A percentile compares a stretch with the other conserved stretches of the same genome.
Conservation (phyloP, 2,329 filamentous ascomycete species). For the Phaeosphaeriaceae sp. region DNA sequence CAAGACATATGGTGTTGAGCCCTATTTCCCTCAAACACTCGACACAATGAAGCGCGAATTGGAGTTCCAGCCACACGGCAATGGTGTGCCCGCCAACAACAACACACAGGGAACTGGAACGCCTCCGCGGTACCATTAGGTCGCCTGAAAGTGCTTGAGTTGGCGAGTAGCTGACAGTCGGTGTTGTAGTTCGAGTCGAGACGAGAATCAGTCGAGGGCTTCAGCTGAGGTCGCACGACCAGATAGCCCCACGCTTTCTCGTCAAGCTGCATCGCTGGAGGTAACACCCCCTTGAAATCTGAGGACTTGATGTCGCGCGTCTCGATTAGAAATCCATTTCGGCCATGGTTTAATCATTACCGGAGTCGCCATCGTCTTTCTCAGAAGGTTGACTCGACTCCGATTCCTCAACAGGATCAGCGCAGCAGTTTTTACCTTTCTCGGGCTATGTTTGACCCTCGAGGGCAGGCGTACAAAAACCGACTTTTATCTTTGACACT, state of each 20-base stretch:
- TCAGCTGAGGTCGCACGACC: neutral
- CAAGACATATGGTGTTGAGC: conserved; percentile 59
- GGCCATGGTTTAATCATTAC: no score
- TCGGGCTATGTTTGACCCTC: no score
- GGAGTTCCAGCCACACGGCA: conserved; percentile 37
- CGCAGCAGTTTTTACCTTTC: no score
- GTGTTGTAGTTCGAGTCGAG: conserved; percentile 6
- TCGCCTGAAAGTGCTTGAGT: conserved; percentile 17
- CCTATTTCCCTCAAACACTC: conserved; percentile 60
- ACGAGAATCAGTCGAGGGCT: neutral
- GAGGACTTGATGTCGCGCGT: no score
- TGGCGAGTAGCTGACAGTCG: conserved; percentile 16
- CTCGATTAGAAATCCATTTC: no score
- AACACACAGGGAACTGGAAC: conserved; percentile 15
- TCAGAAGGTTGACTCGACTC: no score
- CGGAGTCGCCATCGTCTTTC: no score
- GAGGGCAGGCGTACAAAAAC: no score
- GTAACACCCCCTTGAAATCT: no score
- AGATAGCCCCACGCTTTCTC: neutral
- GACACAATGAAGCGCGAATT: conserved; percentile 56
- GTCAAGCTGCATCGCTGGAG: neutral
- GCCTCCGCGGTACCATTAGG: conserved; percentile 46
- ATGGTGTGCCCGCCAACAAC: conserved; percentile 34
- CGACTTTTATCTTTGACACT: no score
- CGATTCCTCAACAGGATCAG: no score